Base-by-base conservation (phyloP, 495 filamentous ascomycete species). In the Polyplosphaeria fusca region DNA sequence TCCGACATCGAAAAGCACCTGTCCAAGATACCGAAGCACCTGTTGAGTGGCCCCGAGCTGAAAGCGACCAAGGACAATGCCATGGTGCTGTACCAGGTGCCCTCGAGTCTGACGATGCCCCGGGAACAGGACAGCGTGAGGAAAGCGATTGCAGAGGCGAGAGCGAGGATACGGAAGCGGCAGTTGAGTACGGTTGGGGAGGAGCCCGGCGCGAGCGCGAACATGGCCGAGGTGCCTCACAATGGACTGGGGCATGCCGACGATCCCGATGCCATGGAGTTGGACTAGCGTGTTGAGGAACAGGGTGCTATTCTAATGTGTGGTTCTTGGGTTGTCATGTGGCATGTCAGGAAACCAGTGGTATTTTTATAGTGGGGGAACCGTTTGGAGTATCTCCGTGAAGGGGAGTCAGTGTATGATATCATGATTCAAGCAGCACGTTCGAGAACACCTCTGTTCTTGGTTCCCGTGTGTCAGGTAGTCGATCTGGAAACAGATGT, bases 1-100 rank as follows among this genome's bases (percentile, higher is more conserved):
- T 85, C 91, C 0, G 88, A 93, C 66, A 87, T 96, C 49, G 84
- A 91, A 60, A 88, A 86, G 70, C 84, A 84, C 58, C 73, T 96
- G 35, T 79, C 77, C 52, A 80, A 82, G 59, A 84, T 96, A 42
- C 91, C 91, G 1, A 73, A 76, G 20, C 74, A 82, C 3, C 66
- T 92, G 14, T 70, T 91, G 4, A 52, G 51, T 39, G 71, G 76
- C 5, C 76, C 77, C 23, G 59, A 68, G 26, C 61, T 43, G 3
- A 71, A 72, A 24, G 63, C 71, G 11, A 67, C 66, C 13, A 67
- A 71, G 24, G 77, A 79, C 49, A 84, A 81, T 65, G 83, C 94
- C 66, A 64, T 98, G 51, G 84, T 96, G 38, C 79, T 95, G 11
- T 96, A 96, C 72, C 75, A 75, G 26, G 80, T 91, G 24, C 93